Evolutionary conservation across 2,329 filamentous ascomycete genomes (phyloP), one percentile per base, ranked within the genome.

Genomic region (Paraphoma sp.): DNA sequence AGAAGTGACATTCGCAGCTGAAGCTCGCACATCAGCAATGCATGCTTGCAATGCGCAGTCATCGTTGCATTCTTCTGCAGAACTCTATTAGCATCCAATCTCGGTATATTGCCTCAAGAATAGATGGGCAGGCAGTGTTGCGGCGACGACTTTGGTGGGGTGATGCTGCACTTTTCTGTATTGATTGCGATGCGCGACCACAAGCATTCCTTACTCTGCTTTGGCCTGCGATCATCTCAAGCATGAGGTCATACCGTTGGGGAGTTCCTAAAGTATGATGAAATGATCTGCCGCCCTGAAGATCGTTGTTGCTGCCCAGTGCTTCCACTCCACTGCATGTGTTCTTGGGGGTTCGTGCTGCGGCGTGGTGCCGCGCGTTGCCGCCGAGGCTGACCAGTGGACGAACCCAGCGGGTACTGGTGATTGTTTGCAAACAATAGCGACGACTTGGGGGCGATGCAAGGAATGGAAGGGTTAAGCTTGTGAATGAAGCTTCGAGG

Each of bases 271-370:
- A 48, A 52, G 45, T 42, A 54, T 67, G 63, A 69, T 68, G 69
- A 51, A 63, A 69, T 65, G 63, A 69, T 69, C 67, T 52, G 44
- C 62, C 53, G 56, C 62, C 60, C 61, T 65, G 65, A 63, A 53
- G 62, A 69, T 71, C 65, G 17, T 56, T 38, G 23, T 50, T 3
- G 41, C 53, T 47, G 43, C 31, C 53, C 53, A 55, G 59, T 60
- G 57, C 51, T 60, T 59, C 57, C 49, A 45, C 51, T 48, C 52
- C 53, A 57, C 45, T 57, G 41, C 43, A 51, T 33, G n/a, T 42
- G 44, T 18, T 47, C 44, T 41, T 49, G 50, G 42, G 41, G 50
- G 42, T 46, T 54, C 41, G 36, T 51, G 46, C 48, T 49, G 53
- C 45, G 47, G 31, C 16, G 17, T n/a, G 46, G 46, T 41, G 47